Conservation (phyloP, 108 stramenopile genomes). For the Nitzschia inconspicua region DNA sequence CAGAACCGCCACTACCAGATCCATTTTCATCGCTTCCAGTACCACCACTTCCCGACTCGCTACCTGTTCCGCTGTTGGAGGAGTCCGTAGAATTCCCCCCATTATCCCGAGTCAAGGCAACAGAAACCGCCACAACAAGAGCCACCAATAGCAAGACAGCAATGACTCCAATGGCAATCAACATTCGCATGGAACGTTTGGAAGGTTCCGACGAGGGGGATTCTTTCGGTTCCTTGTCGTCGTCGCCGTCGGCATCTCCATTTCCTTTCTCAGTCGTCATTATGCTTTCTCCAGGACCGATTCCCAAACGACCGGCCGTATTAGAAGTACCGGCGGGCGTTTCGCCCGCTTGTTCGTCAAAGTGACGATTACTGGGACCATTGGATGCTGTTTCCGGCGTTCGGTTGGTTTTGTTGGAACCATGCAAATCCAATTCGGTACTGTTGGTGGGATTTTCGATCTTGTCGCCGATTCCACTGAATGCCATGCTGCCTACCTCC, state of each 20-base stretch:
- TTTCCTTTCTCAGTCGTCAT: too few species aligned
- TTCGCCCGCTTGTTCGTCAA: neutral
- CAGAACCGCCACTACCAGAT: neutral
- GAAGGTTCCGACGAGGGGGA: too few species aligned
- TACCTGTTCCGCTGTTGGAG: neutral
- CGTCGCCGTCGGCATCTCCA: too few species aligned
- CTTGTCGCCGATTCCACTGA: neutral
- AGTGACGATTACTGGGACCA: neutral
- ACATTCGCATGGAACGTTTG: neutral
- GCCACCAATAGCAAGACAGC: conserved; percentile 1
- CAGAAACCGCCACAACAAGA: conserved; percentile 1
- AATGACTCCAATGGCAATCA: neutral
- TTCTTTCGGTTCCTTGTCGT: too few species aligned
- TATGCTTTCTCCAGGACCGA: too few species aligned
- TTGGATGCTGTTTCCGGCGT: neutral
- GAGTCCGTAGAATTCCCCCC: neutral
- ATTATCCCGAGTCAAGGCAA: neutral
- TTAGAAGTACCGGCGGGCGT: neutral
- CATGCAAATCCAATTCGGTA: neutral
- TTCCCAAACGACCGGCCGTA: neutral
- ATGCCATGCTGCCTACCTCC: neutral
- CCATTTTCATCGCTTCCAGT: neutral
- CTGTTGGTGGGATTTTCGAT: neutral
- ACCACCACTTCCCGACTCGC: neutral
- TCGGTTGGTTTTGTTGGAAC: neutral